Evolutionary conservation across 768 basidiomycete genomes (phyloP).

Genomic region (Boletus vinaceobasis): DNA sequence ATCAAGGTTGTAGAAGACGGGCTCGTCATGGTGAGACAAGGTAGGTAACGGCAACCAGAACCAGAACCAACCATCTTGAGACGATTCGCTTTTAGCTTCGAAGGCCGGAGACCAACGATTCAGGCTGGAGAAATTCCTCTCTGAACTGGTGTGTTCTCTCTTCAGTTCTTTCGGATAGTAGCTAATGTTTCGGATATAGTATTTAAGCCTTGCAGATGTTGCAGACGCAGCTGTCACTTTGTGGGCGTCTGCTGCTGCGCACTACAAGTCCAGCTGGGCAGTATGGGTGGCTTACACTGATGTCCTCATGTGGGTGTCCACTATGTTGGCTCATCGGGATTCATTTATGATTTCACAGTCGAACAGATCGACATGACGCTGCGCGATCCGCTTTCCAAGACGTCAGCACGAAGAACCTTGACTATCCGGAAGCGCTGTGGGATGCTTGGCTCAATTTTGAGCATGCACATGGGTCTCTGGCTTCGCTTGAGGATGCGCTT

Average conservation of each 20-base stretch:
- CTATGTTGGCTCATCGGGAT: neutral
- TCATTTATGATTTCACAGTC: slow-evolving; percentile 33
- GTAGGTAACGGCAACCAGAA: slow-evolving; percentile 31
- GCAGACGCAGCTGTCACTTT: slow-evolving; percentile 54
- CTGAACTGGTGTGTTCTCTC: slow-evolving; percentile 58
- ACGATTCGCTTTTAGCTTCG: slow-evolving; percentile 40
- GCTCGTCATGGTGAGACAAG: slow-evolving; percentile 56
- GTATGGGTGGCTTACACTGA: slow-evolving; percentile 77
- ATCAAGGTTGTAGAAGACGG: slow-evolving; percentile 62
- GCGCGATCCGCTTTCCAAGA: slow-evolving; percentile 68
- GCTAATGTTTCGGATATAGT: slow-evolving; percentile 34
- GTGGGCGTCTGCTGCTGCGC: slow-evolving; percentile 65
- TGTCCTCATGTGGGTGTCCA: slow-evolving; percentile 56
- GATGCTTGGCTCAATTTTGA: slow-evolving; percentile 91
- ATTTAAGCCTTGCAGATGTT: slow-evolving; percentile 41
- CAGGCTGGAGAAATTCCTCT: slow-evolving; percentile 80
- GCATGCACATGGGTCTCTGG: slow-evolving; percentile 70
- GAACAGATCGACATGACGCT: slow-evolving; percentile 49
- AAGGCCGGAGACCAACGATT: slow-evolving; percentile 71
- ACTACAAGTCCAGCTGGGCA: slow-evolving; percentile 67
- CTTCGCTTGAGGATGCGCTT: slow-evolving; percentile 59
- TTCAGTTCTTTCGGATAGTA: neutral
- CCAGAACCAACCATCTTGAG: neutral
- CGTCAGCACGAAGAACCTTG: slow-evolving; percentile 67
- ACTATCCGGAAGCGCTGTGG: slow-evolving; percentile 96